Base-by-base conservation (phyloP, 768 basidiomycete genomes). In the Phaffia tasmanica region DNA sequence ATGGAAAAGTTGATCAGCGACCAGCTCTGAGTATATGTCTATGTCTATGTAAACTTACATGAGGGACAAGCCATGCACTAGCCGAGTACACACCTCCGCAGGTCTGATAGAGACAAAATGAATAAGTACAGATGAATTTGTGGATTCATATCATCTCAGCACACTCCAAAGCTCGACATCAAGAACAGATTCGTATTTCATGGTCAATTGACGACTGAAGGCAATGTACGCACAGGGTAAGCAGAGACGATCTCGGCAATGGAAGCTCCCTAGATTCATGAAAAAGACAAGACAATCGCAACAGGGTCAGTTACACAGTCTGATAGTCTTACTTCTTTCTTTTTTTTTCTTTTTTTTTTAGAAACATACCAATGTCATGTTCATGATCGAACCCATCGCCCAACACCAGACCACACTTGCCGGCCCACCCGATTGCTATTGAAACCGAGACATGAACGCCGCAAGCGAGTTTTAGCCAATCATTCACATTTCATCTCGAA, bases 401-500 rank as follows among this genome's bases (percentile, higher is more conserved):
- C 63, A 67, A 64, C 70, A 64, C 86, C 86, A 85, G 74, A 80
- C 70, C 66, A 86, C 85, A 48, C 84, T 83, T 60, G 86, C 78
- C 21, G 86, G 86, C 7, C 86, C 86, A 18, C 86, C 86, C 7
- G 84, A 79, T 19, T 82, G 77, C 16, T 87, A 76, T 0, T 86
- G 86, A 0, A 7, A 42, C n/a, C 19, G 46, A 35, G 57, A 18
- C 4, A 25, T n/a, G 42, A 19, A 60, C 19, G 35, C 1, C 32
- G 30, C 8, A 21, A 2, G 23, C 1, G 11, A 30, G 5, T 4
- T 23, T n/a, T 42, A 11, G 11, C 35, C 4, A 5, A 21, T 27
- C 57, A 2, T 9, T 30, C 29, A 5, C 23, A 57, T 19, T 21
- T 30, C n/a, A n/a, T n/a, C n/a, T 21, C 7, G 5, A 27, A 58